A percentile compares a stretch with the other conserved stretches of the same genome.
phyloP scores from a whole-genome alignment of 1,284 basidiomycete species.

The Malassezia brasiliensis region DNA sequence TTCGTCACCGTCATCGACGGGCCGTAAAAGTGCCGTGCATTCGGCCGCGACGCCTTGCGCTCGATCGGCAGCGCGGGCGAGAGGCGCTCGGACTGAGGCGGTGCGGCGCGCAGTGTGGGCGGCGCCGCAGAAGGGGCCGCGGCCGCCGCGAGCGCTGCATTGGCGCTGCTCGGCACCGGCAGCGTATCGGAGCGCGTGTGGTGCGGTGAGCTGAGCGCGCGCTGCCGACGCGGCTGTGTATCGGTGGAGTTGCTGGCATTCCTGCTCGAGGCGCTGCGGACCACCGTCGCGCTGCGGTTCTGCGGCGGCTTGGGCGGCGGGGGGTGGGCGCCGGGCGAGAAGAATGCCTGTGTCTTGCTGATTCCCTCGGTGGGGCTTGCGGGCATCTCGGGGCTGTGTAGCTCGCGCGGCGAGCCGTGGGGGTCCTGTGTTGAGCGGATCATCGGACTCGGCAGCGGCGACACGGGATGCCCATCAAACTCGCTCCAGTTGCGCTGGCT shows the following conservation, averaged over 20 bases:
- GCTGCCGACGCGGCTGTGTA: conserved; percentile 6
- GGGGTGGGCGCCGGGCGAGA: conserved; percentile 10
- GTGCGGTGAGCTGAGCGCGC: conserved; percentile 13
- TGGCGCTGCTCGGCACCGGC: neutral
- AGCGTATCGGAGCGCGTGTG: neutral
- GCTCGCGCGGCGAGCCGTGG: neutral
- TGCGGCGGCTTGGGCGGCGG: conserved; percentile 13
- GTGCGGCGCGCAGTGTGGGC: neutral
- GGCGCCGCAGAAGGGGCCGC: neutral
- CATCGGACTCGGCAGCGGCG: conserved; percentile 37
- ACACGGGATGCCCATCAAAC: conserved; percentile 41
- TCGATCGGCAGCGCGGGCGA: neutral
- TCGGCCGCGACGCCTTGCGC: neutral
- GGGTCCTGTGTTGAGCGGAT: conserved; percentile 2
- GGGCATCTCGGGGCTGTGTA: conserved; percentile 4
- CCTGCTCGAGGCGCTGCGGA: conserved; percentile 11
- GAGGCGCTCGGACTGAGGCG: neutral
- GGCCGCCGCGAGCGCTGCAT: neutral
- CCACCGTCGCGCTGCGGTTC: neutral
- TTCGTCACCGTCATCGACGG: conserved; percentile 23
- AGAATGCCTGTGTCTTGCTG: conserved; percentile 35
- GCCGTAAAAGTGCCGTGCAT: conserved; percentile 21
- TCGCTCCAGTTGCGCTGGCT: conserved; percentile 40
- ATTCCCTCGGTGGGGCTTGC: neutral
- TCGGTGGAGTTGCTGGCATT: neutral